Evolutionary conservation across 225 moss, liverwort and hornwort species (phyloP).

Genomic region (Sphagnum contortum): DNA sequence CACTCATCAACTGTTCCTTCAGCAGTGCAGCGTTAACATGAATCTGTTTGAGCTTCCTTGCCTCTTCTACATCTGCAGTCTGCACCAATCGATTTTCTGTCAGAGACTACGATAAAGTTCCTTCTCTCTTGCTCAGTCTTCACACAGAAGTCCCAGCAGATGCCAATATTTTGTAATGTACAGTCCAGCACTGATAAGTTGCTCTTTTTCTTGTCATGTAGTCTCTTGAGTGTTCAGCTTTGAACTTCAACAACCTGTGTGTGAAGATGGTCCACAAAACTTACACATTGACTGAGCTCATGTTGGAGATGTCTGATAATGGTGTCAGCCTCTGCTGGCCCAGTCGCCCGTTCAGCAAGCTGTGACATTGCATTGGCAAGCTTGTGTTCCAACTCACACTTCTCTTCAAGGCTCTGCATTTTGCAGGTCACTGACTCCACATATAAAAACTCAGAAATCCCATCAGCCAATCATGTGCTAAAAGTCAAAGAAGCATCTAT

Average conservation of each 20-base stretch:
- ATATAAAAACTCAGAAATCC: background rate
- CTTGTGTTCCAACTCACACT: conserved; percentile 82
- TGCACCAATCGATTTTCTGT: conserved; percentile 13
- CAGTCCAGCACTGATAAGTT: too few species aligned
- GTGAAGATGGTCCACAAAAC: background rate
- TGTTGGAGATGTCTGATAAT: conserved; percentile 81
- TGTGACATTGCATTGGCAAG: conserved; percentile 59
- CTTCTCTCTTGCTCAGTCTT: too few species aligned
- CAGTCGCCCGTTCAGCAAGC: conserved; percentile 50
- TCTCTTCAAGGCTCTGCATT: conserved; percentile 59
- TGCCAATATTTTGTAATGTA: too few species aligned
- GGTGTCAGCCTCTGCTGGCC: conserved; percentile 57
- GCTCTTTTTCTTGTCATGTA: too few species aligned
- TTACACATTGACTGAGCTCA: conserved; percentile 74
- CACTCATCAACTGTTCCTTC: conserved; percentile 72
- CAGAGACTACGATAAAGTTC: too few species aligned
- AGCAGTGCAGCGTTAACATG: conserved; percentile 68
- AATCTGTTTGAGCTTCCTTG: conserved; percentile 65
- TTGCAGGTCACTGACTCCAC: background rate
- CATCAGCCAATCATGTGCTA: background rate
- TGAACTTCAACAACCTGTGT: too few species aligned
- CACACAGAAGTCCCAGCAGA: too few species aligned
- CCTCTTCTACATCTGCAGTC: conserved; percentile 78
- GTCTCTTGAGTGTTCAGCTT: too few species aligned
- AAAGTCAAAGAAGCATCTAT: too few species aligned